Base-by-base conservation (phyloP, 73 alveolate species). In the Paramecium caudatum region DNA sequence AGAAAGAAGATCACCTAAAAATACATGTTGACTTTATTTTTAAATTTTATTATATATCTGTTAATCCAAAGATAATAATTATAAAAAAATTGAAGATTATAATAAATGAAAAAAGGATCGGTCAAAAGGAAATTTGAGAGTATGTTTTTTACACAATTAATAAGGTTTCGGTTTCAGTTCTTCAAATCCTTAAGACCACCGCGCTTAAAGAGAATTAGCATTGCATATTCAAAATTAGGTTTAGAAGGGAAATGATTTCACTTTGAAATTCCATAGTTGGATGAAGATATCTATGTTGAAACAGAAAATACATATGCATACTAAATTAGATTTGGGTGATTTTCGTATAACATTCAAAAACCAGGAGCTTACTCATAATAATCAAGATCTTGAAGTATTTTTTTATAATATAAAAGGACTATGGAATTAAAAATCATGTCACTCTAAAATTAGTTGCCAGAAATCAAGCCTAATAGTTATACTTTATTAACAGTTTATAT, bases 71-170 rank as follows among this genome's bases (percentile, higher is more conserved):
- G 45, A 55, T 55, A 10, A 12, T 23, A 27, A 55, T n/a, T n/a
- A n/a, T 55, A 55, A 27, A 55, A 55, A 55, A 55, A 55, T 55
- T 55, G 80, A 55, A 55, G 37, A 23, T 55, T 23, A 55, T 4
- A 3, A 55, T 21, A 21, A 23, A 55, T 55, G 80, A 74, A 45
- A 10, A 39, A 74, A 37, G 86, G 37, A 3, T 74, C 2, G 88
- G 88, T 45, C 88, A 74, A 41, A 74, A 74, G 88, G 88, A 74
- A 74, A 43, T 74, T 74, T 74, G 88, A 74, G 30, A 74, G 88
- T 74, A 69, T 13, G 16, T 13, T 4, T 32, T n/a, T 34, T 12
- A 69, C 15, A 15, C 27, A 4, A 16, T 41, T n/a, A n/a, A 37
- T 36, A 13, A 69, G 86, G 86, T 69, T 69, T 69, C 45, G 86